A percentile compares a stretch with the other conserved stretches of the same genome.
These are phyloP conservation scores for Serendipita sp. DNA, from an alignment of 768 basidiomycete species.

Conservation along the genomic window DNA sequence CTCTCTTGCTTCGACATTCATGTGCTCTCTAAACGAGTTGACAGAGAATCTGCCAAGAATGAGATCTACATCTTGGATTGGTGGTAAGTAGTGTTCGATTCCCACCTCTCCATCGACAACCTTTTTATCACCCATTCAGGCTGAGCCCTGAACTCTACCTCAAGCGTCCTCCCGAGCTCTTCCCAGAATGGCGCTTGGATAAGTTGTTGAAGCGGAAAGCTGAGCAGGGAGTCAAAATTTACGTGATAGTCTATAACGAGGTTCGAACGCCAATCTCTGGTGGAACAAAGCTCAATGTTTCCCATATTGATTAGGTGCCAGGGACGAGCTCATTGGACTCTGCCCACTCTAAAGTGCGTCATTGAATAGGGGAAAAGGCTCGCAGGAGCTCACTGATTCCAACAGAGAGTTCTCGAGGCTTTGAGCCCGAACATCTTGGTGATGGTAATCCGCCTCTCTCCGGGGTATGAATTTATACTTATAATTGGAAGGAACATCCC, in stretches of 20 bases:
- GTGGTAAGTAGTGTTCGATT: conserved; percentile 18
- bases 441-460: conserved; percentile 14
- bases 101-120: neutral
- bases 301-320: neutral
- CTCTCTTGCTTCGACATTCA: conserved; percentile 22
- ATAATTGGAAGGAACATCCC: conserved; percentile 15
- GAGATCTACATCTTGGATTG: conserved; percentile 29
- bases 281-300: neutral
- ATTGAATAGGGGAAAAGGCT: neutral
- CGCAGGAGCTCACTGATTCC: neutral
- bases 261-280: neutral
- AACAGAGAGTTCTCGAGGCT: conserved; percentile 25
- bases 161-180: conserved; percentile 26
- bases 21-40: neutral
- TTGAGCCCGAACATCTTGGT: conserved; percentile 29
- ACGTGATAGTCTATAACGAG: conserved; percentile 30
- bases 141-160: conserved; percentile 30
- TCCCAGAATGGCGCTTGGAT: conserved; percentile 30
- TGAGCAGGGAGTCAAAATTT: conserved; percentile 28
- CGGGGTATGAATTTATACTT: neutral
- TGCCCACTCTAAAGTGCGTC: neutral
- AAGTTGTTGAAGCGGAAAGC: conserved; percentile 27
- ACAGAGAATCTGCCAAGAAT: conserved; percentile 16
- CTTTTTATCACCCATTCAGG: neutral
- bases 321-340: neutral